Conservation (phyloP, 495 filamentous ascomycete genomes). For the Hapsidospora chrysogenum region DNA sequence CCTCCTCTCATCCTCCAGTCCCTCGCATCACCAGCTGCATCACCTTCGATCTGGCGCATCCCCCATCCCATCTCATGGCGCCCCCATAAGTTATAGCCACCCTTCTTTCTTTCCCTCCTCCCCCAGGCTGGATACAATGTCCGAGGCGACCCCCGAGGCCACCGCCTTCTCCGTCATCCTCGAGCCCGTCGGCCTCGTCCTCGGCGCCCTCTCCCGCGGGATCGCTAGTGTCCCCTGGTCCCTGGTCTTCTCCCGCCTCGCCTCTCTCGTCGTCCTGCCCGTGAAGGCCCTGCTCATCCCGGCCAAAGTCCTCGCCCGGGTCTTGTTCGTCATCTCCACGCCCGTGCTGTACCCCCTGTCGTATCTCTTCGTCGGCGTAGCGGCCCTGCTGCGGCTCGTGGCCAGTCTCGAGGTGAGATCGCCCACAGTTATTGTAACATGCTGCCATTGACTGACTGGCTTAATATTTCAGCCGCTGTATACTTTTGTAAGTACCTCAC, state of each 20-base stretch:
- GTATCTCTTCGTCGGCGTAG: conserved; percentile 7
- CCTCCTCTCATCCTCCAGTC: no score
- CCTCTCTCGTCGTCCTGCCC: conserved; percentile 10
- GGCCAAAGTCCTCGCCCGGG: conserved; percentile 6
- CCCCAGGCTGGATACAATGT: no score
- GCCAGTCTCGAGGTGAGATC: conserved; percentile 47
- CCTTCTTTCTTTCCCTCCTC: no score
- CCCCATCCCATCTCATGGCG: no score
- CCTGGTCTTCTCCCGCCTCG: conserved; percentile 18
- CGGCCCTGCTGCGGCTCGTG: conserved; percentile 20
- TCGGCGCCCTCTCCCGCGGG: conserved; percentile 13
- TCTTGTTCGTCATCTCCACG: conserved; percentile 13
- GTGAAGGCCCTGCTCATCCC: conserved; percentile 6
- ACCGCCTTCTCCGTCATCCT: conserved; percentile 5
- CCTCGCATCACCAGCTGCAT: no score
- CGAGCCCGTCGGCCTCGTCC: conserved; percentile 12
- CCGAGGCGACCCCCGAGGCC: conserved; percentile 7
- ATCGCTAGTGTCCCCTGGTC: conserved; percentile 6
- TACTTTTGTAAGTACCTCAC: conserved; percentile 27
- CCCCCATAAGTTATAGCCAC: no score
- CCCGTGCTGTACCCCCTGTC: conserved; percentile 18
- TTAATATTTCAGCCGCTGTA: conserved; percentile 52
- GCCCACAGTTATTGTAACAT: no score
- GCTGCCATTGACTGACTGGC: no score
- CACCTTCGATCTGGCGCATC: no score